Percentiles rank a stretch among this genome's conserved stretches.
Conservation (phyloP, 2,329 filamentous ascomycete genomes). For the Pseudovirgaria hyperparasitica region DNA sequence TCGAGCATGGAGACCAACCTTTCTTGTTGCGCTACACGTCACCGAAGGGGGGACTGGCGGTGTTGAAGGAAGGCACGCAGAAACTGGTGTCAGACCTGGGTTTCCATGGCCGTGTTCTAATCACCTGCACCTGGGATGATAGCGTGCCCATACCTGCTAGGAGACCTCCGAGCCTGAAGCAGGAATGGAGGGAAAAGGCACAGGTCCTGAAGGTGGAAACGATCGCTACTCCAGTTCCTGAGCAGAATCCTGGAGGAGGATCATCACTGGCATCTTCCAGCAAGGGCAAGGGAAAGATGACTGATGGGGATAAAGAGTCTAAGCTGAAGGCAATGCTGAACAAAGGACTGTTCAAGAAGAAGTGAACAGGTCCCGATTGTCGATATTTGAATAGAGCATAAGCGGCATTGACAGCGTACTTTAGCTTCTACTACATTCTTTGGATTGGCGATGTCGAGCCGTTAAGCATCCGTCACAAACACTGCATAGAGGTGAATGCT, state of each 20-base stretch:
- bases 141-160: constrained; percentile 44
- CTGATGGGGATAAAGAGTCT: constrained; percentile 23
- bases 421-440: too few species aligned
- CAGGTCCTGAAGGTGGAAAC: constrained; percentile 55
- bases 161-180: constrained; percentile 46
- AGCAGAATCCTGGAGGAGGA: constrained; percentile 5
- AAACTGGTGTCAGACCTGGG: constrained; percentile 61
- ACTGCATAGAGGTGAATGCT: too few species aligned
- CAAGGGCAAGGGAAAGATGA: constrained; percentile 19
- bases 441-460: too few species aligned
- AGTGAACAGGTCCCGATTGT: neutral
- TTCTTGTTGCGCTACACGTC: constrained; percentile 62
- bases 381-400: too few species aligned
- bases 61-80: constrained; percentile 32
- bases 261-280: constrained; percentile 7
- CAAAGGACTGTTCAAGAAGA: constrained; percentile 20
- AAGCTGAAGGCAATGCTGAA: constrained; percentile 26
- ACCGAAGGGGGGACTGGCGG: constrained; percentile 33
- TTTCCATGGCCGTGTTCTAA: constrained; percentile 55
- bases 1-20: constrained; percentile 49
- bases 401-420: too few species aligned
- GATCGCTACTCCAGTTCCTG: constrained; percentile 13
- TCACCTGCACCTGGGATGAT: constrained; percentile 66
- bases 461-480: too few species aligned
- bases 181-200: constrained; percentile 46